Evolutionary conservation across 345 rosid genomes (phyloP), one percentile per base, ranked within the genome.

Genomic region (Eucalyptus caleyi): DNA sequence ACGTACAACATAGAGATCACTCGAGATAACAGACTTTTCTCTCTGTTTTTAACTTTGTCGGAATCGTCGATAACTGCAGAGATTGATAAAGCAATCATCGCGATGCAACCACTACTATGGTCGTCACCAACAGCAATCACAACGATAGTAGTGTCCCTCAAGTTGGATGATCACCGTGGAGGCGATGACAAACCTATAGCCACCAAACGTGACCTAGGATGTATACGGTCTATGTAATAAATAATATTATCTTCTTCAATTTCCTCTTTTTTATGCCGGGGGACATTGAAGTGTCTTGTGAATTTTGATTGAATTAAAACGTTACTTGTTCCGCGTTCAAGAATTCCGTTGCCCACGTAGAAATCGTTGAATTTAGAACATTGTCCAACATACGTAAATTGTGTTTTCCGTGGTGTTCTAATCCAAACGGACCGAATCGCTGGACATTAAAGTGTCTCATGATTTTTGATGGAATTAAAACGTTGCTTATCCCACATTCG

Each of bases 401-500:
- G 2, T 10, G 40, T 72, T 69, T 34, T 2, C 2, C 1, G 24
- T 4, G 42, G 6, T 3, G 26, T 34, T 19, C 44, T 34, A 34
- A 72, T 72, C 26, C 13, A 34, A 19, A 72, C 2, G 44, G 26
- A 18, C 7, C 8, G 10, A 18, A 19, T 72, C 2, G 3, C 45
- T 19, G 5, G 19, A 19, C 6, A 9, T 5, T 9, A 4, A 18
- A 9, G 12, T 5, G 12, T 15, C 42, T 69, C 24, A 2, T 34
- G 11, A 32, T 2, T 69, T 32, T 16, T 5, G 3, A 67, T 21
- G 2, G 40, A 67, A 32, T 67, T 69, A 9, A 9, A 72, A 34
- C 8, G 8, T 19, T 2, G 27, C 15, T 72, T 9, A 15, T 34
- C 82, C 3, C 4, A 4, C 1, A 2, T 72, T 3, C 0, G 0